Conservation (phyloP, 306 rosid genomes). For the Quercus mongolica region DNA sequence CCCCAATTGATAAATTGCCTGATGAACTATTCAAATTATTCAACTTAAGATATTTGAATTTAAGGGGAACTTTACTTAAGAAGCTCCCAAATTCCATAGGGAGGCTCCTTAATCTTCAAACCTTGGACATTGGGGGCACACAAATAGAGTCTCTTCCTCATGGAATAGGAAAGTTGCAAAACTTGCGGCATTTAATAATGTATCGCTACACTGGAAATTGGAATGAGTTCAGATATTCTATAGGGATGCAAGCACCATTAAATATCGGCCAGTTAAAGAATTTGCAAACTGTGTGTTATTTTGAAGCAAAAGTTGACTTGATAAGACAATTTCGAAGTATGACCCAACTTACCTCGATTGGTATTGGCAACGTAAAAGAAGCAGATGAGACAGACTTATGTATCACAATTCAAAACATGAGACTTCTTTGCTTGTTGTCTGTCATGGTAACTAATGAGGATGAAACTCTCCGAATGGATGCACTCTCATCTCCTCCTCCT, state of each 20-base stretch:
- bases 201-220: neutral
- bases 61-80: neutral
- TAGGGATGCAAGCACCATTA: neutral
- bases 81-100: neutral
- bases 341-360: constrained; percentile 12
- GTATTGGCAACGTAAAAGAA: neutral
- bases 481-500: constrained; percentile 10
- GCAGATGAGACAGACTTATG: constrained; percentile 2
- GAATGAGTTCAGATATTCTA: neutral
- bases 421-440: neutral
- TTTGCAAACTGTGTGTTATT: no score
- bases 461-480: neutral
- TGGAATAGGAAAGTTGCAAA: neutral
- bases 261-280: neutral
- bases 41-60: neutral
- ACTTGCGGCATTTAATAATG: neutral
- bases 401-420: constrained; percentile 7
- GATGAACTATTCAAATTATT: neutral
- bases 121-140: neutral
- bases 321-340: neutral
- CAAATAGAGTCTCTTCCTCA: neutral
- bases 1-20: neutral
- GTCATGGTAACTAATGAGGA: neutral
- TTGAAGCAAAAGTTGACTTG: neutral
- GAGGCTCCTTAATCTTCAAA: neutral